phyloP scores from a whole-genome alignment of 805 yeast species.

The Osmozyma mogii region DNA sequence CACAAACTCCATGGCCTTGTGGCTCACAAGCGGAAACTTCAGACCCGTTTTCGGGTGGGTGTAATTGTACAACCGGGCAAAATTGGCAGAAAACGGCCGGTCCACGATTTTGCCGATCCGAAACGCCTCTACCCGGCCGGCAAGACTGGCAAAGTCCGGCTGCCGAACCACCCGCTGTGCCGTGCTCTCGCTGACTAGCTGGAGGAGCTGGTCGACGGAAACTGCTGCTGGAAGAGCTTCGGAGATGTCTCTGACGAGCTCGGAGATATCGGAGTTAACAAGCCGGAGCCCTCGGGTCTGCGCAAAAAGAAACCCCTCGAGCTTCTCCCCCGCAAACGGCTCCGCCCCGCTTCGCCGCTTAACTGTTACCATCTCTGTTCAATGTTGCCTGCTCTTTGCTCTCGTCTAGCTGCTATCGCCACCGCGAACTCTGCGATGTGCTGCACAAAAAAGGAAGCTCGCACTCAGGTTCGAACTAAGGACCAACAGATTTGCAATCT shows the following conservation, averaged over 20 bases:
- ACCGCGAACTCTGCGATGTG: too few species aligned
- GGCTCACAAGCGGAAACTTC: slow-evolving; percentile 55
- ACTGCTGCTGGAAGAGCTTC: slow-evolving; percentile 6
- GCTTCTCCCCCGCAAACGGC: too few species aligned
- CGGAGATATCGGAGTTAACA: too few species aligned
- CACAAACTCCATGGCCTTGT: slow-evolving; percentile 57
- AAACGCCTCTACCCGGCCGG: slow-evolving; percentile 30
- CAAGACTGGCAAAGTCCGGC: slow-evolving; percentile 28
- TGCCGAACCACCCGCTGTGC: slow-evolving; percentile 27
- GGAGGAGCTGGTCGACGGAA: slow-evolving; percentile 16
- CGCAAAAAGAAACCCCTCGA: too few species aligned
- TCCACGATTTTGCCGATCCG: slow-evolving; percentile 16
- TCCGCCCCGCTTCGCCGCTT: too few species aligned
- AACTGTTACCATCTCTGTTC: too few species aligned
- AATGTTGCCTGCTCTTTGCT: too few species aligned
- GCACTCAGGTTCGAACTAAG: slow-evolving; percentile 94
- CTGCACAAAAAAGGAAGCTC: too few species aligned
- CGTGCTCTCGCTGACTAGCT: slow-evolving; percentile 24
- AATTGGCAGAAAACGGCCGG: slow-evolving; percentile 19
- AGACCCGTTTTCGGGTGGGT: slow-evolving; percentile 6
- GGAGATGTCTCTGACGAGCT: slow-evolving; percentile 1
- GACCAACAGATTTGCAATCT: slow-evolving; percentile 99
- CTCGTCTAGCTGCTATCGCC: too few species aligned
- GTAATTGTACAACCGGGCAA: slow-evolving; percentile 11
- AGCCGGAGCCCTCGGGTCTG: too few species aligned